phyloP scores from a whole-genome alignment of 805 yeast genomes.

The Candida peoriensis region DNA sequence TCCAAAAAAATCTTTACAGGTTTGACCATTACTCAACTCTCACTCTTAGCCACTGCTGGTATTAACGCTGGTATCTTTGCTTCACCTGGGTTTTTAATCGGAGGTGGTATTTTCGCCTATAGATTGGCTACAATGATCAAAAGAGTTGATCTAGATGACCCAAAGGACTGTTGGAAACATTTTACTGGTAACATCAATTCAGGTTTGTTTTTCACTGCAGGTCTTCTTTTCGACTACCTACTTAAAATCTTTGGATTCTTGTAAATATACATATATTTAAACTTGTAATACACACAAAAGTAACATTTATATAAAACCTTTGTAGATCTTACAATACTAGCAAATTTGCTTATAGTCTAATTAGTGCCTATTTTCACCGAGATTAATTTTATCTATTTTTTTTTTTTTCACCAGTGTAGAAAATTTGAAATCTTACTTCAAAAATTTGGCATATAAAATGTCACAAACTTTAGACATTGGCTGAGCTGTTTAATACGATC shows the following conservation, averaged over 20 bases:
- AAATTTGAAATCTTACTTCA: too few relatives aligned
- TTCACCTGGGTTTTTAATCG: conserved; percentile 81
- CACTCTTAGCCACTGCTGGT: conserved; percentile 63
- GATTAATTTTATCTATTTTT: too few relatives aligned
- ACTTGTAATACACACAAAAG: too few relatives aligned
- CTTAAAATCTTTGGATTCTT: conserved; percentile 42
- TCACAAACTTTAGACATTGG: too few relatives aligned
- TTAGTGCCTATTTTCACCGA: too few relatives aligned
- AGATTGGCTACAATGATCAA: conserved; percentile 66
- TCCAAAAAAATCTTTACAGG: conserved; percentile 67
- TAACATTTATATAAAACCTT: too few relatives aligned
- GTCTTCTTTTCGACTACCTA: conserved; percentile 62
- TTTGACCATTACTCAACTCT: conserved; percentile 63
- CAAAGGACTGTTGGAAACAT: conserved; percentile 76
- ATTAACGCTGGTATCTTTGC: conserved; percentile 52
- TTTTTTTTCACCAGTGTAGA: too few relatives aligned
- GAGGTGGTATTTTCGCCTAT: conserved; percentile 62
- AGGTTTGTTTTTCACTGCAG: conserved; percentile 62
- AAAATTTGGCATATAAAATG: too few relatives aligned
- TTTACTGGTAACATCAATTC: conserved; percentile 75
- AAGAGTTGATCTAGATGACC: conserved; percentile 73
- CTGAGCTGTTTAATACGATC: too few relatives aligned
- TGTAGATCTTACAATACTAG: too few relatives aligned
- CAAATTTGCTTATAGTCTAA: too few relatives aligned
- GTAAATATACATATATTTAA: too few relatives aligned